Evolutionary conservation across 257 asterid genomes (phyloP), one percentile per base, ranked within the genome.

Genomic region (Penstemon barbatus): DNA sequence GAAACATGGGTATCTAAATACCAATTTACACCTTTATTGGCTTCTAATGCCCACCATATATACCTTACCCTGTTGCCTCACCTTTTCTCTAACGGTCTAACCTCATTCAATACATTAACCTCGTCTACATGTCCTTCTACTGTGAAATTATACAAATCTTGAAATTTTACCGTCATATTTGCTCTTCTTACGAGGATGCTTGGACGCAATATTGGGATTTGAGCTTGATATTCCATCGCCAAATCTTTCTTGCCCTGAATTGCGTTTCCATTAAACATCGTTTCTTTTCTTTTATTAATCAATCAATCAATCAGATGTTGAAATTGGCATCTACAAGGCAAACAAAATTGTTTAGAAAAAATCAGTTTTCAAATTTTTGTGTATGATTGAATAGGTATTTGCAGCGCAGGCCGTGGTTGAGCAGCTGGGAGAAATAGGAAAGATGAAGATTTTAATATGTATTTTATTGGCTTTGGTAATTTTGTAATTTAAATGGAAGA

Each of bases 41-140:
- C 89, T 79, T 91, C 96, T 81, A 91, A 61, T 52, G 89, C 82
- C 98, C 96, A 89, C 98, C 98, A 91, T 15, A 15, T 15, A 15
- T 4, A 85, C 88, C 77, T 80, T 84, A 10, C 90, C 98, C 72
- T 91, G 96, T 76, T 91, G 82, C 84, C 96, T 81, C 57, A 89
- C 95, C 67, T 91, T 91, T 79, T 91, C 98, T 56, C 96, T 84
- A n/a, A n/a, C n/a, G n/a, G n/a, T n/a, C n/a, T n/a, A 66, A 91
- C 94, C 86, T 91, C 98, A 77, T 91, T 91, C 88, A 91, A 71
- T 61, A 89, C 94, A 80, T 91, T 91, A 33, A 89, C 98, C 78
- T 91, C 98, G 80, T 91, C 98, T 68, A 91, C 98, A 82, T 89
- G 89, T 3, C 98, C 98, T 77, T 89, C 96, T 15, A 91, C 98